phyloP scores from a whole-genome alignment of 2,329 filamentous ascomycete genomes.

The Seiridium unicorne region DNA sequence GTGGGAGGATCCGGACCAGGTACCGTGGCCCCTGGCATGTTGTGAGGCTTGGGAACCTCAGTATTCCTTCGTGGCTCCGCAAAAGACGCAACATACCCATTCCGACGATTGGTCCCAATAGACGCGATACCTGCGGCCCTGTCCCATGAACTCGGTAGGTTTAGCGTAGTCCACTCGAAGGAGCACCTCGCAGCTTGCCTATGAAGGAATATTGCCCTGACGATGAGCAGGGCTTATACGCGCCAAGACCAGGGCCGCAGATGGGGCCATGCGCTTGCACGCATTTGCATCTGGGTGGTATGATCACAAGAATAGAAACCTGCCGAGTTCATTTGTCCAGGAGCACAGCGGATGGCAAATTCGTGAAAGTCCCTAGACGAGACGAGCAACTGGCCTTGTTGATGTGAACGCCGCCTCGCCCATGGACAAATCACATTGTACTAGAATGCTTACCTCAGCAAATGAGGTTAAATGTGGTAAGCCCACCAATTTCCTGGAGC shows the following conservation, averaged over 20 bases:
- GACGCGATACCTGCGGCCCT: neutral
- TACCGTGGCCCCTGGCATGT: neutral
- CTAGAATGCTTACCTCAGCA: neutral
- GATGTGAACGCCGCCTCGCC: conserved; percentile 1
- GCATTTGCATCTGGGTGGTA: neutral
- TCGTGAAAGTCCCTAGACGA: neutral
- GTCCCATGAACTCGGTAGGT: neutral
- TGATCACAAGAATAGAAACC: neutral
- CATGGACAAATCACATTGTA: neutral
- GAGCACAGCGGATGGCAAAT: conserved; percentile 9
- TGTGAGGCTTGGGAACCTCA: neutral
- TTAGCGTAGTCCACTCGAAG: neutral
- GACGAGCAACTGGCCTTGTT: neutral
- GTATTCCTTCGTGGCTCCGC: neutral
- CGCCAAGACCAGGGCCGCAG: neutral
- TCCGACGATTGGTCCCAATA: neutral
- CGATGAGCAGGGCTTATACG: neutral
- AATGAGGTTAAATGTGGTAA: neutral
- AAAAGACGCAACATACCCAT: neutral
- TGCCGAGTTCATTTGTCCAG: neutral
- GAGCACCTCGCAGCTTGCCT: neutral
- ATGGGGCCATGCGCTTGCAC: neutral
- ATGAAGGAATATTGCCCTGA: conserved; percentile 1
- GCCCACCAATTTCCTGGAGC: conserved; percentile 2
- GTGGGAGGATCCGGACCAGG: neutral